Conservation (phyloP, 2,329 filamentous ascomycete species). For the Calonectria leucothoes region DNA sequence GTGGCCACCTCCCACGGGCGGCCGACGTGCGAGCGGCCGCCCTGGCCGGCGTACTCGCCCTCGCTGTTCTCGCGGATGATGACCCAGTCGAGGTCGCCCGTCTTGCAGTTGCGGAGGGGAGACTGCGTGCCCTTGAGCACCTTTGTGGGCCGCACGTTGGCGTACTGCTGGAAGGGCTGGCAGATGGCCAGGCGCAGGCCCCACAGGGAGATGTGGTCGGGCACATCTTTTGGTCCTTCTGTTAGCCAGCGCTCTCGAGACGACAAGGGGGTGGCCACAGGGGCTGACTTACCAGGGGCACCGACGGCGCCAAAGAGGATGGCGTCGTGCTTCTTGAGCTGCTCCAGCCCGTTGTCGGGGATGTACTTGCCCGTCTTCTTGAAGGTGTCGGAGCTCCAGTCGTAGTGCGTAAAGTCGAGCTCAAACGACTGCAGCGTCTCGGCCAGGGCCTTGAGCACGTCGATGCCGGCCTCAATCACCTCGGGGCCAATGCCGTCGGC, state of each 20-base stretch:
- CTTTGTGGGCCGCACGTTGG: slow-evolving; percentile 72
- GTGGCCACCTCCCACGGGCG: slow-evolving; percentile 71
- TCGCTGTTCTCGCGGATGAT: slow-evolving; percentile 76
- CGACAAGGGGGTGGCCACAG: not conserved
- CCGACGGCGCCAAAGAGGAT: slow-evolving; percentile 75
- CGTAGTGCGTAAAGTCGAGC: slow-evolving; percentile 71
- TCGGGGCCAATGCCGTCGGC: slow-evolving; percentile 74
- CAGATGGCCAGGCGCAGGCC: slow-evolving; percentile 72
- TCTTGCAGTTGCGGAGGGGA: slow-evolving; percentile 62
- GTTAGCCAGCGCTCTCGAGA: not conserved
- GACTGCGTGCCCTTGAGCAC: slow-evolving; percentile 71
- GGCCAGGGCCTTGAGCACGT: slow-evolving; percentile 67
- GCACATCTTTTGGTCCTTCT: slow-evolving; percentile 57
- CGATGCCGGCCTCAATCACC: slow-evolving; percentile 70
- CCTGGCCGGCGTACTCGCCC: slow-evolving; percentile 74
- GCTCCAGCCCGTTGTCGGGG: slow-evolving; percentile 49
- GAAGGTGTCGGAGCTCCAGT: slow-evolving; percentile 76
- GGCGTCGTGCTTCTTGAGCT: slow-evolving; percentile 60
- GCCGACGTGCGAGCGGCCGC: slow-evolving; percentile 69
- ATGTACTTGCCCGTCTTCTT: slow-evolving; percentile 70
- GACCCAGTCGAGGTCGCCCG: slow-evolving; percentile 72
- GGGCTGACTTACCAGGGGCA: slow-evolving; percentile 55
- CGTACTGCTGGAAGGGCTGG: slow-evolving; percentile 73
- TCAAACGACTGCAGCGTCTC: slow-evolving; percentile 66
- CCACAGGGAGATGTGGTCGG: slow-evolving; percentile 76